Conservation (phyloP, 148 eudicot species). For the Vaccinium corymbosum region DNA sequence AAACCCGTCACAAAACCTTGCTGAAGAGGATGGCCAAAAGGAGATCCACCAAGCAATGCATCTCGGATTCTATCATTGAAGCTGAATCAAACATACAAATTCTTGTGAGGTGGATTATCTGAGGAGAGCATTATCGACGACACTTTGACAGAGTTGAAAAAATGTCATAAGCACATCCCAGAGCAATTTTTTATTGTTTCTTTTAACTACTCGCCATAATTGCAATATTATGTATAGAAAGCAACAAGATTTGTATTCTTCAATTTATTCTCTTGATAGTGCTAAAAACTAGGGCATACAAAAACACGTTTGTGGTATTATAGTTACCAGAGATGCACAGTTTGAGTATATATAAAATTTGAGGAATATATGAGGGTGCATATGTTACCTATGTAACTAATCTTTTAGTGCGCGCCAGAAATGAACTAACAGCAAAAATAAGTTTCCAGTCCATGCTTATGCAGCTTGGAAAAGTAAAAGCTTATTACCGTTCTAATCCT, state of each 20-base stretch:
- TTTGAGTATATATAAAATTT: not conserved
- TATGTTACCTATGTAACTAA: not conserved
- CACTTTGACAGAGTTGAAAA: not conserved
- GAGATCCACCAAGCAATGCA: constrained; percentile 94
- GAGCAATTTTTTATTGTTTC: not conserved
- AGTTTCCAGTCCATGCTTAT: not conserved
- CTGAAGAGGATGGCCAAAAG: constrained; percentile 93
- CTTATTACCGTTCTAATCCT: not conserved
- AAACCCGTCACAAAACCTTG: constrained; percentile 96
- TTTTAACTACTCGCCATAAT: not conserved
- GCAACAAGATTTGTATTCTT: not conserved
- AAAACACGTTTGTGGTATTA: not conserved
- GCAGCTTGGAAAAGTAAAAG: not conserved
- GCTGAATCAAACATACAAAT: constrained; percentile 37
- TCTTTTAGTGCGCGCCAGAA: not conserved
- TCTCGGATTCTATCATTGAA: constrained; percentile 97
- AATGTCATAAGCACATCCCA: not conserved
- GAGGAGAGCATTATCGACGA: not conserved
- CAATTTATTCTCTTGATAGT: not conserved
- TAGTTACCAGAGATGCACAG: not conserved
- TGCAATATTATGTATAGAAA: not conserved
- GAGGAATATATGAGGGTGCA: not conserved
- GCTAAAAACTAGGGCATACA: not conserved
- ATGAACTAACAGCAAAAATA: not conserved
- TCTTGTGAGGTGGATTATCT: not conserved